Evolutionary conservation across 2,329 filamentous ascomycete species (phyloP), one percentile per base, ranked within the genome.

Genomic region (Teratosphaeria pseudoeucalypti): DNA sequence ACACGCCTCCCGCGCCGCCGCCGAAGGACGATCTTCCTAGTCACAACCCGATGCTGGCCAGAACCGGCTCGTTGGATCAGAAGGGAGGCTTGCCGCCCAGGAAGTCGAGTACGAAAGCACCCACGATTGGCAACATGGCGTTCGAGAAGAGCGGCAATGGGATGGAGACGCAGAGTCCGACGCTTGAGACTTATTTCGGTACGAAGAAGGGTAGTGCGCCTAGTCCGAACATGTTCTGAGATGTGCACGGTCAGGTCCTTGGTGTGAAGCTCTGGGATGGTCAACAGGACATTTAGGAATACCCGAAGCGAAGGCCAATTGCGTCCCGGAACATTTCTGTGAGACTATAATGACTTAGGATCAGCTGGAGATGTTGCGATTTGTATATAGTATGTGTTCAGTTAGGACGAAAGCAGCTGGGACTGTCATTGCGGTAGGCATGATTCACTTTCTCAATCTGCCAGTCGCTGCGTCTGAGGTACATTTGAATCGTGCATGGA

Each of bases 11-110:
- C 11, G 32, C n/a, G 14, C 58, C 60, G 9, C 62, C 62, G 14
- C 55, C 60, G 2, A 63, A 63, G 52, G 62, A 63, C 19, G 60
- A 54, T 11, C 10, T 49, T 16, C 43, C 43, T 23, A n/a, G 43
- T 19, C 23, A 49, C 19, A 10, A 37, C n/a, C 32, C 52, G n/a
- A 49, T 6, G 16, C 7, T 49, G 6, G 43, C 16, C 43, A 49
- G 19, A 19, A 23, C 9, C 19, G n/a, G n/a, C 9, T 49, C 43
- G 16, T 49, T 49, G n/a, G 43, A 49, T 11, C 43, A 23, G 43
- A 49, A 49, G 43, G n/a, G 16, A 49, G 19, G 43, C 43, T 23
- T 49, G 43, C 43, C 43, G 43, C 43, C 43, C n/a, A 49, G 43
- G 43, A 23, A 9, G 43, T 49, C 43, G 19, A 49, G 43, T 23